Percentiles rank a stretch among this genome's conserved stretches.
These are phyloP conservation scores for Xylaria longipes DNA, from an alignment of 495 filamentous ascomycete genomes.

Conservation along the genomic window DNA sequence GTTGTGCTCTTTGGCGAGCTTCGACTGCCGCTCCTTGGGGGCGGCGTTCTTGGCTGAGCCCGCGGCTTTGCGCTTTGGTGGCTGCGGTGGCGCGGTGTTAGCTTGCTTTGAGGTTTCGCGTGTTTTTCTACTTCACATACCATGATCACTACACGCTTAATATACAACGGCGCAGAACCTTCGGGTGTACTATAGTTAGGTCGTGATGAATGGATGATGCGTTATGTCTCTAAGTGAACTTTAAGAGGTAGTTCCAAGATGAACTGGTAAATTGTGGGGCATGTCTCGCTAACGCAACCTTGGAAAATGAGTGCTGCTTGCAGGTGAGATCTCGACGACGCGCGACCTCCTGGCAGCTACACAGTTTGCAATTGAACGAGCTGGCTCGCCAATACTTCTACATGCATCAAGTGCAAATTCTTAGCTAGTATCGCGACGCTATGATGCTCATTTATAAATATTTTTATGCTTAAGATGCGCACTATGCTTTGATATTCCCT, in stretches of 20 bases:
- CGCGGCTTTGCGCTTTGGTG: conserved; percentile 48
- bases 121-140: background rate
- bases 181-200: background rate
- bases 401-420: background rate
- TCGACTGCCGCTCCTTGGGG: conserved; percentile 63
- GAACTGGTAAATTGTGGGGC: conserved; percentile 19
- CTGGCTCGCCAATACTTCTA: background rate
- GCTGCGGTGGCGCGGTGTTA: conserved; percentile 38
- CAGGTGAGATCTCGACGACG: background rate
- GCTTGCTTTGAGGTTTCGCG: background rate
- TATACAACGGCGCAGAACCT: background rate
- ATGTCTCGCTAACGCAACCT: background rate
- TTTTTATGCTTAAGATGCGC: background rate
- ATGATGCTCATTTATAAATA: background rate
- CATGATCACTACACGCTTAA: background rate
- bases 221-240: background rate
- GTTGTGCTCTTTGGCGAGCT: conserved; percentile 87
- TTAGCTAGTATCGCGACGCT: background rate
- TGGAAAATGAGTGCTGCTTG: background rate
- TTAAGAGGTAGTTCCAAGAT: background rate
- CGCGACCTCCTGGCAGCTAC: background rate
- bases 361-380: background rate
- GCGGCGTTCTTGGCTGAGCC: conserved; percentile 26
- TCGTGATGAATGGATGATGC: background rate
- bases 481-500: background rate